These are phyloP conservation scores for Castanopsis chinensis DNA, from an alignment of 306 rosid species.

Conservation along the genomic window DNA sequence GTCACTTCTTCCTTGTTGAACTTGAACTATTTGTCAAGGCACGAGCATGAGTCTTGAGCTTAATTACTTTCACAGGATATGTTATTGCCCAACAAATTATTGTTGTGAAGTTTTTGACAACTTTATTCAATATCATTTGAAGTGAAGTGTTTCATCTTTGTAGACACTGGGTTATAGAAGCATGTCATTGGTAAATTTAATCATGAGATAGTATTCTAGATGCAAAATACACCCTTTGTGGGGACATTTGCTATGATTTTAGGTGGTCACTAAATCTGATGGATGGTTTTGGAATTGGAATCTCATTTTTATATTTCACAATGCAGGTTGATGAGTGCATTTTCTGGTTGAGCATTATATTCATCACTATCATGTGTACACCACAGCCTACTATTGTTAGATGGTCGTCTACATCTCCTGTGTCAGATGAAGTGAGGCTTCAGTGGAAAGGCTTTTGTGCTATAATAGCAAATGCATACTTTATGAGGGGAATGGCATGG, in stretches of 20 bases:
- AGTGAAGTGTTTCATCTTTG: not conserved
- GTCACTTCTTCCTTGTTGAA: conserved; percentile 2
- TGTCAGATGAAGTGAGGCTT: conserved; percentile 81
- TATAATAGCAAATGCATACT: conserved; percentile 93
- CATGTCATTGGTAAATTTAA: not conserved
- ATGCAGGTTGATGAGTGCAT: conserved; percentile 91
- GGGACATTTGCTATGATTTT: not conserved
- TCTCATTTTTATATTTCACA: conserved; percentile 8
- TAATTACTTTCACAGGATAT: conserved; percentile 14
- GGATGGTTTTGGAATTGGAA: not conserved
- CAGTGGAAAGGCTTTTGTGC: conserved; percentile 99
- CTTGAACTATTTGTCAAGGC: conserved; percentile 3
- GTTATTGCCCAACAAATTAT: not conserved
- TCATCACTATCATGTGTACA: conserved; percentile 92
- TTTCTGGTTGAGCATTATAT: conserved; percentile 88
- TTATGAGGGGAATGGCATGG: conserved; percentile 97
- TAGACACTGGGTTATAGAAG: not conserved
- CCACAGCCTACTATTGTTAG: conserved; percentile 94
- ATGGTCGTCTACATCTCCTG: conserved; percentile 93
- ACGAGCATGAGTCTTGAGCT: not conserved
- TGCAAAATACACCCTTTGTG: not conserved
- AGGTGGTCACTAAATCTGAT: conserved; percentile 1
- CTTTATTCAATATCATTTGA: not conserved
- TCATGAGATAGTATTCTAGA: conserved; percentile 2
- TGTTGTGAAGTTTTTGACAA: not conserved